phyloP scores from a whole-genome alignment of 495 filamentous ascomycete genomes.

The Xanthoparmelia taractica region DNA sequence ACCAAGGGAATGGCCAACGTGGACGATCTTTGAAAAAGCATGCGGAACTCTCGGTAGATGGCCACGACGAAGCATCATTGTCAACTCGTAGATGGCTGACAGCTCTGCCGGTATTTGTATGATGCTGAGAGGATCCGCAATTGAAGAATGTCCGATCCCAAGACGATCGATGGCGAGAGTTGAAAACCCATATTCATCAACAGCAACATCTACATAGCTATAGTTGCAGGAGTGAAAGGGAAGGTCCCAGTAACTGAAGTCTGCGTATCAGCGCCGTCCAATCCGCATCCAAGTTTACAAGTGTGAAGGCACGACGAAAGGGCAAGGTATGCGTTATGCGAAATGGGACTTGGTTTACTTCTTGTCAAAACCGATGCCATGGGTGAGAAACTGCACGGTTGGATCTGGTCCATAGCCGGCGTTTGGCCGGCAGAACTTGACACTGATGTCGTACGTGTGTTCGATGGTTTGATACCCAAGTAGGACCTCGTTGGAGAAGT shows the following conservation, averaged over 20 bases:
- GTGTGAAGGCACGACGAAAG: background rate
- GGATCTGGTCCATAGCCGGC: constrained; percentile 30
- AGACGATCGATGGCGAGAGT: constrained; percentile 51
- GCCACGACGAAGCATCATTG: constrained; percentile 37
- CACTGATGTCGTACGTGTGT: constrained; percentile 28
- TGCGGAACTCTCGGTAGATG: constrained; percentile 26
- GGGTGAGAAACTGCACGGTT: constrained; percentile 48
- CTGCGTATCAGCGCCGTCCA: constrained; percentile 15
- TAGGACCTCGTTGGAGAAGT: constrained; percentile 25
- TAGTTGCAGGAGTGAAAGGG: constrained; percentile 44
- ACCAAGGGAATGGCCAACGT: constrained; percentile 47
- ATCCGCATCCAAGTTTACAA: background rate
- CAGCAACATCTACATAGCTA: constrained; percentile 46
- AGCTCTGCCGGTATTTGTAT: constrained; percentile 47
- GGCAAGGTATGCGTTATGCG: too few species aligned
- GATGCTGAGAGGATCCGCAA: constrained; percentile 44
- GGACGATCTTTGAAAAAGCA: constrained; percentile 42
- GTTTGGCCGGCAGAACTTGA: constrained; percentile 30
- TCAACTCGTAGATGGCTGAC: constrained; percentile 43
- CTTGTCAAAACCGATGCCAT: constrained; percentile 54
- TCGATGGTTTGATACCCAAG: constrained; percentile 25
- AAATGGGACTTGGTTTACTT: constrained; percentile 20
- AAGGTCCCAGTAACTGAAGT: constrained; percentile 50
- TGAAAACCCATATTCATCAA: constrained; percentile 42
- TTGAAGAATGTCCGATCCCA: constrained; percentile 45